Evolutionary conservation across 805 yeast genomes (phyloP).

Genomic region (Sugiyamaella floridensis): DNA sequence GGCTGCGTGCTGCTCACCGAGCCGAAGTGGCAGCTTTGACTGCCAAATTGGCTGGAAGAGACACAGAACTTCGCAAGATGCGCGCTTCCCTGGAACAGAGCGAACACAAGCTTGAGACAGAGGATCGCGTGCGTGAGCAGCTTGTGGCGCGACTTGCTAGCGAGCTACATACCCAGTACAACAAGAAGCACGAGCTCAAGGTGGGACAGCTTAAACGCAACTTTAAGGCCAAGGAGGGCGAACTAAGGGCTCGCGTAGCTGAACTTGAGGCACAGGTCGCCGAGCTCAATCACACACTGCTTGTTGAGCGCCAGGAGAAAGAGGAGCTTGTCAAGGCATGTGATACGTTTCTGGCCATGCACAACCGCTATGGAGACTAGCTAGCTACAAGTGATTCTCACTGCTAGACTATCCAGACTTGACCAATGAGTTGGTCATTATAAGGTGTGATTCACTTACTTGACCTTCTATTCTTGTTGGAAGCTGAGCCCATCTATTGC

Average conservation of each 20-base stretch:
- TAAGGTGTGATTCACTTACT: no score
- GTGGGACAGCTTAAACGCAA: slow-evolving; percentile 48
- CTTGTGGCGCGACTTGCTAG: slow-evolving; percentile 40
- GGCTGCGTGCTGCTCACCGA: neutral
- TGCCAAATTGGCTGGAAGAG: slow-evolving; percentile 18
- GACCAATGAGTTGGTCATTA: no score
- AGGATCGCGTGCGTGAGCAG: slow-evolving; percentile 6
- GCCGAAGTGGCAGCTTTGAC: slow-evolving; percentile 13
- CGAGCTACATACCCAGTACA: slow-evolving; percentile 64
- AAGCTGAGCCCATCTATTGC: no score
- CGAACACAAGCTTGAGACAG: slow-evolving; percentile 10
- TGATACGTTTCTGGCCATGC: slow-evolving; percentile 30
- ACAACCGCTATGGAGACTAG: neutral
- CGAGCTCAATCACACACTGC: slow-evolving; percentile 47
- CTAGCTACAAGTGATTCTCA: neutral
- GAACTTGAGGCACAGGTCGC: slow-evolving; percentile 37
- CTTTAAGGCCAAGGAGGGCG: slow-evolving; percentile 44
- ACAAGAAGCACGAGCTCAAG: slow-evolving; percentile 70
- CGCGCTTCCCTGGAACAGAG: slow-evolving; percentile 7
- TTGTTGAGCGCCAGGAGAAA: slow-evolving; percentile 51
- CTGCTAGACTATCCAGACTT: no score
- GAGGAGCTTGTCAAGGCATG: slow-evolving; percentile 48
- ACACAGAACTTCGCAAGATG: slow-evolving; percentile 12
- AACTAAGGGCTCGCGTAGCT: slow-evolving; percentile 25
- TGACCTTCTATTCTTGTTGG: no score